Conservation (phyloP, 2,329 filamentous ascomycete species). For the Aspergillus texensis region DNA sequence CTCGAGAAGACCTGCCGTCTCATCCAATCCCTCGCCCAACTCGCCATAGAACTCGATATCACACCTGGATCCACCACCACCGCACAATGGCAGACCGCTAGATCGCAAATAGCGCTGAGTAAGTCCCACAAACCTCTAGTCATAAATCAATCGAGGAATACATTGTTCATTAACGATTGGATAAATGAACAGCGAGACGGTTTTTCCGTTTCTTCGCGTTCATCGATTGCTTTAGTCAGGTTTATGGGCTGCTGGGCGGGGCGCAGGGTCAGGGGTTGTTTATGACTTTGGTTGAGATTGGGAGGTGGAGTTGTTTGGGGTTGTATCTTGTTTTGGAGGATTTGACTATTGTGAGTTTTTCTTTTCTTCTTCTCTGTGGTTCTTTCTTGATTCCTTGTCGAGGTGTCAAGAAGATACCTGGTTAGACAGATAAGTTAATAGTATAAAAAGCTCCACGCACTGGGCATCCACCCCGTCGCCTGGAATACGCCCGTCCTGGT, state of each 20-base stretch:
- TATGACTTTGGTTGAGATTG: conserved; percentile 53
- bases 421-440: conserved; percentile 27
- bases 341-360: conserved; percentile 59
- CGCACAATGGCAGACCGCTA: conserved; percentile 34
- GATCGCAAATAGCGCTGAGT: conserved; percentile 46
- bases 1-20: conserved; percentile 40
- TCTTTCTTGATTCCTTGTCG: background rate
- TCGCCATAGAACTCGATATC: conserved; percentile 21
- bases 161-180: too few species aligned
- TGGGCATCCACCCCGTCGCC: conserved; percentile 50
- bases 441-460: conserved; percentile 46
- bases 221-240: conserved; percentile 60
- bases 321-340: conserved; percentile 70
- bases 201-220: conserved; percentile 72
- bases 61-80: conserved; percentile 27
- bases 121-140: conserved; percentile 9
- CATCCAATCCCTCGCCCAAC: conserved; percentile 34
- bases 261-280: conserved; percentile 23
- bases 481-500: conserved; percentile 53
- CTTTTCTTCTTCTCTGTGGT: background rate
- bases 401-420: background rate
- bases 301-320: conserved; percentile 63
- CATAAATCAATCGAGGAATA: background rate
- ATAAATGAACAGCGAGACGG: conserved; percentile 51
- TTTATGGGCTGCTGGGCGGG: conserved; percentile 46